A percentile compares a stretch with the other conserved stretches of the same genome.
Evolutionary conservation across 129 eudicot species (phyloP).

Genomic region (Artemisia argyi): DNA sequence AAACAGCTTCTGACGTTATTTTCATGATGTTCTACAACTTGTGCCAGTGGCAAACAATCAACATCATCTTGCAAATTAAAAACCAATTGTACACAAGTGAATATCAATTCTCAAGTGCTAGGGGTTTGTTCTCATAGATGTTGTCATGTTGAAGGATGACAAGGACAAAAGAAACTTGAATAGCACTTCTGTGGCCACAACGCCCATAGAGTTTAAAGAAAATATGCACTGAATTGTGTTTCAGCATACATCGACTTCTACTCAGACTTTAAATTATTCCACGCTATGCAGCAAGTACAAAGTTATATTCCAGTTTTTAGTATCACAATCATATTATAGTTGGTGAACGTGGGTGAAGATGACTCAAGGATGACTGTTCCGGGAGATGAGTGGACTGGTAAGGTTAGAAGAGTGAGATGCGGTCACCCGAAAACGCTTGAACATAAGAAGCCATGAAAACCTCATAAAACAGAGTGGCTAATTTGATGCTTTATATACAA

Average conservation of each 20-base stretch:
- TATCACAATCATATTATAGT: too few relatives aligned
- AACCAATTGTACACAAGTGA: neutral
- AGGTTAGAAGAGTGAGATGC: too few relatives aligned
- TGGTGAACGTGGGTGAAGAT: too few relatives aligned
- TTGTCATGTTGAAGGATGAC: too few relatives aligned
- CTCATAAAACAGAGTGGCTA: too few relatives aligned
- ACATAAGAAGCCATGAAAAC: too few relatives aligned
- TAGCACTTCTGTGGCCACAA: slow-evolving; percentile 1
- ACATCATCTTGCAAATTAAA: neutral
- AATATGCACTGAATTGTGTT: neutral
- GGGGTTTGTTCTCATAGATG: neutral
- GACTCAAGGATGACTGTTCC: too few relatives aligned
- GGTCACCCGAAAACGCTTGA: too few relatives aligned
- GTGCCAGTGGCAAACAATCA: neutral
- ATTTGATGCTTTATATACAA: too few relatives aligned
- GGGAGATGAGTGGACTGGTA: too few relatives aligned
- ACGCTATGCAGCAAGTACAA: too few relatives aligned
- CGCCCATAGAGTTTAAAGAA: slow-evolving; percentile 3
- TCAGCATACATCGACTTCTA: neutral
- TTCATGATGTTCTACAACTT: neutral
- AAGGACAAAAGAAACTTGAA: neutral
- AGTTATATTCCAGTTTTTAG: too few relatives aligned
- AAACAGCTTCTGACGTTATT: neutral
- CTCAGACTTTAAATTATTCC: neutral
- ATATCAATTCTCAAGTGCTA: neutral